These are phyloP conservation scores for Phyllosticta capitalensis DNA, from an alignment of 2,329 filamentous ascomycete species.

Conservation along the genomic window DNA sequence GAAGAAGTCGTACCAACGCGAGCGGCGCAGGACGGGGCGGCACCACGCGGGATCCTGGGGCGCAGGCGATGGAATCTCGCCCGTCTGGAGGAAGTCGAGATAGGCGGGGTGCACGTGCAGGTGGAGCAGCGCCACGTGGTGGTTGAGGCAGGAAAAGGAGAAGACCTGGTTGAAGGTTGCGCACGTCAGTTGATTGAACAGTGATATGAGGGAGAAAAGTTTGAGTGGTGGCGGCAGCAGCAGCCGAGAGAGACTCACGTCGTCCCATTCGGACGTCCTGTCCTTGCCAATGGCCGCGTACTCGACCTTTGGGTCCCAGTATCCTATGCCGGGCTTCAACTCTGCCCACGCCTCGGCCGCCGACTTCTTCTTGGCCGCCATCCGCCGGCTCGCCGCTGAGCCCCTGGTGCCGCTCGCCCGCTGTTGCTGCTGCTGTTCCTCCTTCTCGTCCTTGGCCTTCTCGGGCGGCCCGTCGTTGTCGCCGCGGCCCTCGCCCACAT, in stretches of 20 bases:
- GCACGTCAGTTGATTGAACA: conserved; percentile 13
- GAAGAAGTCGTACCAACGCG: conserved; percentile 51
- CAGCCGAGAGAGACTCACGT: conserved; percentile 34
- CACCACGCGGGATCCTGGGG: conserved; percentile 35
- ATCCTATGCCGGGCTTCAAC: conserved; percentile 38
- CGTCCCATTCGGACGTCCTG: conserved; percentile 37
- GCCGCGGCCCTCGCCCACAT: conserved; percentile 27
- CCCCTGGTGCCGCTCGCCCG: not conserved
- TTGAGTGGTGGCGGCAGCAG: not conserved
- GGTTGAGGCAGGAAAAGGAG: conserved; percentile 53
- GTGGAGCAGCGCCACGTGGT: conserved; percentile 51
- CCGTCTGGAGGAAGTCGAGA: conserved; percentile 43
- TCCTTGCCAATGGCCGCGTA: conserved; percentile 50
- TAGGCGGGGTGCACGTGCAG: conserved; percentile 49
- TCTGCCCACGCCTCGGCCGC: conserved; percentile 45
- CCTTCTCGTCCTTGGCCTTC: conserved; percentile 29
- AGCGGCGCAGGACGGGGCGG: conserved; percentile 44
- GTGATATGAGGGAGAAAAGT: not conserved
- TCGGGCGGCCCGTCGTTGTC: conserved; percentile 18
- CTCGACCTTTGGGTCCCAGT: conserved; percentile 48
- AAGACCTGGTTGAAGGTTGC: conserved; percentile 40
- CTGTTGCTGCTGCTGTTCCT: no score
- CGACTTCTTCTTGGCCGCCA: conserved; percentile 31
- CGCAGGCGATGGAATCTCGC: conserved; percentile 15
- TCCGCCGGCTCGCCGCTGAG: conserved; percentile 13